Conservation (phyloP, 441 rosid species). For the Corymbia calophylla region DNA sequence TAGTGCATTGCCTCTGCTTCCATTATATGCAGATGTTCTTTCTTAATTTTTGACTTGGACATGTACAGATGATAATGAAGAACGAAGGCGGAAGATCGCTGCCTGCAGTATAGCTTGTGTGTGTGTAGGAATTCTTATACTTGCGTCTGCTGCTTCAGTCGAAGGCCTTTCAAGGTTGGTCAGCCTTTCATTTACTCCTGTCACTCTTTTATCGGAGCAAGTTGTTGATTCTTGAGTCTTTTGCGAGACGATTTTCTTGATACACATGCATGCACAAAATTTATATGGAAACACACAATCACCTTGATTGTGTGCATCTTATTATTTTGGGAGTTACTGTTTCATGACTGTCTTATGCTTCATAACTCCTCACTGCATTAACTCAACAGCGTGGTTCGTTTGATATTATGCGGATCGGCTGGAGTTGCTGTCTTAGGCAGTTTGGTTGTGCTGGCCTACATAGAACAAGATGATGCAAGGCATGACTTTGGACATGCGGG, state of each 20-base stretch:
- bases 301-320: background rate
- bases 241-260: background rate
- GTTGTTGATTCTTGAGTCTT: background rate
- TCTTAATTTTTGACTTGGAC: background rate
- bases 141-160: slow-evolving; percentile 53
- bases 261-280: background rate
- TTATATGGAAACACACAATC: background rate
- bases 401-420: slow-evolving; percentile 41
- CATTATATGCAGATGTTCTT: background rate
- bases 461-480: slow-evolving; percentile 65
- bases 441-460: slow-evolving; percentile 51
- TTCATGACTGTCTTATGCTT: background rate
- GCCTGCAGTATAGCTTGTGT: slow-evolving; percentile 46
- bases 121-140: slow-evolving; percentile 48
- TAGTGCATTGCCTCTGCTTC: background rate
- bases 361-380: background rate
- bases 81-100: slow-evolving; percentile 52
- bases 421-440: slow-evolving; percentile 54
- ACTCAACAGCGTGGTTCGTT: slow-evolving; percentile 39
- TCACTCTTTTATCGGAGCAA: background rate
- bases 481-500: slow-evolving; percentile 70
- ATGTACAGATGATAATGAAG: slow-evolving; percentile 28
- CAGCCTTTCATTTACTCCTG: background rate
- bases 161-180: slow-evolving; percentile 50
- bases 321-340: background rate